Evolutionary conservation across 345 rosid genomes (phyloP), one percentile per base, ranked within the genome.

Genomic region (Barbarea vulgaris): DNA sequence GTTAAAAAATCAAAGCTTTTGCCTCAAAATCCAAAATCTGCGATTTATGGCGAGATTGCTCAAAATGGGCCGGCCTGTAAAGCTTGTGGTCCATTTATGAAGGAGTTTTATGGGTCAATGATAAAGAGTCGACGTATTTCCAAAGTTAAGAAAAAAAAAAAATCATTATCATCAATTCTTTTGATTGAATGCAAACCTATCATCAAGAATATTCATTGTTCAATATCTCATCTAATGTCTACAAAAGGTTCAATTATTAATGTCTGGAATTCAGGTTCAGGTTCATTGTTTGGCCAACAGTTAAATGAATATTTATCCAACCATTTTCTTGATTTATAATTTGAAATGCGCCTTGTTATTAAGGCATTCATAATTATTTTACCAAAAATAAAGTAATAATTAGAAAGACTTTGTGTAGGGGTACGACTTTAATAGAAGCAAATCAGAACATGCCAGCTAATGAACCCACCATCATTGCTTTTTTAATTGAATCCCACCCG

Each of bases 401-500:
- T 12, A 7, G 9, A 28, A 61, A 9, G 67, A 48, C 60, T 57
- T 56, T 7, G 41, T 3, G 41, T 41, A 55, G n/a, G 41, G 44
- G 42, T 41, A 58, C 37, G 79, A 75, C 62, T 68, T 75, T 51
- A 14, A 39, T 59, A 75, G 68, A 34, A 56, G 64, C 39, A 65
- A 58, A 74, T 57, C 27, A 75, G 66, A 60, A 75, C 58, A 76
- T 62, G 80, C 75, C 75, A 76, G 75, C 75, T 69, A 61, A 22
- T 62, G 65, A 69, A 54, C 64, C 59, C 65, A 62, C 70, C 80
- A 69, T 69, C 80, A 76, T 53, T 76, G 63, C 65, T 62, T 76
- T 42, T 42, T 17, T n/a, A n/a, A 13, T 62, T 62, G 64, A 62
- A 62, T 51, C 48, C 9, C 13, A 14, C 15, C 50, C 28, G 18